These are phyloP conservation scores for Nothophaeocryptopus gaeumannii DNA, from an alignment of 2,329 filamentous ascomycete species.

Conservation along the genomic window DNA sequence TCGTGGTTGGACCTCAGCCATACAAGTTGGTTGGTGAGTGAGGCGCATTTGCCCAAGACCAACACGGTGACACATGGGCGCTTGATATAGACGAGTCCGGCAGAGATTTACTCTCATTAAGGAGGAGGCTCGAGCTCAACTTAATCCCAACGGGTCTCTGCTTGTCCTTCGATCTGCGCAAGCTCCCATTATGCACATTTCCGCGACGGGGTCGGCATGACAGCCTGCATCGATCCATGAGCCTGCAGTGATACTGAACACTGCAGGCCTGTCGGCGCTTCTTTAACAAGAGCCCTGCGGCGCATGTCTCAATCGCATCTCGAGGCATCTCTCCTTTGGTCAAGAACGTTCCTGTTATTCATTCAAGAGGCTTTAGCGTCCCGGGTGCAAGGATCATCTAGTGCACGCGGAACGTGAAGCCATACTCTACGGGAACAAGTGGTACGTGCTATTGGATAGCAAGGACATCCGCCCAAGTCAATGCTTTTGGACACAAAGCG, in stretches of 20 bases:
- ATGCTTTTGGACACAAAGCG: constrained; percentile 13
- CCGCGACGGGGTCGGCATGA: constrained; percentile 11
- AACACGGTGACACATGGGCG: neutral
- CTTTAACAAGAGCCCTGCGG: neutral
- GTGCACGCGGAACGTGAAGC: constrained; percentile 13
- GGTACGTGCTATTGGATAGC: constrained; percentile 18
- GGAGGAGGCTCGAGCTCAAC: constrained; percentile 13
- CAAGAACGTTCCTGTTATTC: neutral
- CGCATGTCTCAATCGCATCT: constrained; percentile 1
- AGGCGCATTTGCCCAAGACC: neutral
- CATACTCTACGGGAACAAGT: constrained; percentile 13
- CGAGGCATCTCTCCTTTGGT: neutral
- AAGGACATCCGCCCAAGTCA: constrained; percentile 16
- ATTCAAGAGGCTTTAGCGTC: neutral
- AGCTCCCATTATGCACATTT: constrained; percentile 8
- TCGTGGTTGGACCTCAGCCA: too few relatives aligned
- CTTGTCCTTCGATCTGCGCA: constrained; percentile 14
- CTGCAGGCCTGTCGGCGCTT: neutral
- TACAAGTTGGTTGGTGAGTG: too few relatives aligned
- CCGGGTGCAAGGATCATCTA: constrained; percentile 6
- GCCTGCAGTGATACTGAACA: constrained; percentile 5
- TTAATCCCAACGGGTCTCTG: constrained; percentile 15
- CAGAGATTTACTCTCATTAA: constrained; percentile 15
- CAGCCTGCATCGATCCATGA: constrained; percentile 9
- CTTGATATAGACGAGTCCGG: constrained; percentile 13